phyloP scores from a whole-genome alignment of 2,329 filamentous ascomycete genomes.

The Phialocephala sp. region DNA sequence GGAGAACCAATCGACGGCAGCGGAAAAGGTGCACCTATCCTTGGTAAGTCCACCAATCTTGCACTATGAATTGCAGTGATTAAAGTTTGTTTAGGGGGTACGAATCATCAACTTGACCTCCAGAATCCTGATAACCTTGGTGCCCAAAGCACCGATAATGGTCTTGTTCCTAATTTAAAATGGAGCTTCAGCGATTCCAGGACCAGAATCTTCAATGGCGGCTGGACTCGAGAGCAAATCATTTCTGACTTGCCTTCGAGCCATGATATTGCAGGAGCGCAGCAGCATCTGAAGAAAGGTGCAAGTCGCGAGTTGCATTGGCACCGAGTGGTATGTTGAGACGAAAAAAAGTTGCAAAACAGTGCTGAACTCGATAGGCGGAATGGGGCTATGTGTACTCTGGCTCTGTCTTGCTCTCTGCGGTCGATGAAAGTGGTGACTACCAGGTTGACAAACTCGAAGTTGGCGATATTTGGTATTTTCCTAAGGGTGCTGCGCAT shows the following conservation, averaged over 20 bases:
- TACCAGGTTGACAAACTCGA: slow-evolving; percentile 60
- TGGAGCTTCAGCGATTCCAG: slow-evolving; percentile 74
- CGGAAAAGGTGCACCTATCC: slow-evolving; percentile 62
- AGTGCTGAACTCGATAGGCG: slow-evolving; percentile 49
- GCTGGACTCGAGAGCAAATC: slow-evolving; percentile 71
- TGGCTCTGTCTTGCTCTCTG: slow-evolving; percentile 62
- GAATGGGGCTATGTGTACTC: slow-evolving; percentile 70
- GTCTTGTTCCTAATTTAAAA: slow-evolving; percentile 69
- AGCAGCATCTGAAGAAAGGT: slow-evolving; percentile 71
- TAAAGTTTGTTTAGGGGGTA: slow-evolving; percentile 57
- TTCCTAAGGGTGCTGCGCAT: slow-evolving; percentile 68
- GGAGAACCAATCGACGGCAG: slow-evolving; percentile 62
- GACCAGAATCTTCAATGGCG: slow-evolving; percentile 64
- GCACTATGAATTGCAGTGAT: not conserved
- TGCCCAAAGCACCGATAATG: slow-evolving; percentile 64
- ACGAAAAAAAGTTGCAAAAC: not conserved
- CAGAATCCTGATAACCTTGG: slow-evolving; percentile 70
- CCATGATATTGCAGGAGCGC: slow-evolving; percentile 69
- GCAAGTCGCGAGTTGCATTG: slow-evolving; percentile 70
- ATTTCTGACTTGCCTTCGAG: slow-evolving; percentile 69
- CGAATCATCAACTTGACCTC: slow-evolving; percentile 64
- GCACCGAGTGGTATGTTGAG: slow-evolving; percentile 63
- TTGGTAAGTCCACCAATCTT: slow-evolving; percentile 50
- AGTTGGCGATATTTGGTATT: slow-evolving; percentile 72
- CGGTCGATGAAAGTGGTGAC: slow-evolving; percentile 65